Base-by-base conservation (phyloP, 2,329 filamentous ascomycete species). In the Alternaria infectoria region DNA sequence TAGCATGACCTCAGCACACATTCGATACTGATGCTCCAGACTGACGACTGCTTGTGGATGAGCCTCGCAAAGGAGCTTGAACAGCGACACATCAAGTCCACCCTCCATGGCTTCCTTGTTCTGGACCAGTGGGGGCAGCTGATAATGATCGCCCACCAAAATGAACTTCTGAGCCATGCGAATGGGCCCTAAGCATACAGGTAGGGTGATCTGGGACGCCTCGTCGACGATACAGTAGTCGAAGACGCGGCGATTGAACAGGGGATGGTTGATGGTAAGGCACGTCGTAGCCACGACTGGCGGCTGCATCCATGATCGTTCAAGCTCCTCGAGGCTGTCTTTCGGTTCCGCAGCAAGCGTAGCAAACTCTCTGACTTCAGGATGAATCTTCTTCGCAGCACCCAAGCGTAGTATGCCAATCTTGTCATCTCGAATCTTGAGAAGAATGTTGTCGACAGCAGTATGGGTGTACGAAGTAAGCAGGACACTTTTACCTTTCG, bases 201-300 rank as follows among this genome's bases (percentile, higher is more conserved):
- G 96, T 19, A 99, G 83, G 0, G 96, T 99, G 76, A 99, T 98
- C 74, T 99, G 96, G 3, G 94, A 97, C 1, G 96, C 96, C 80
- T 99, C 96, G 69, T 99, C 96, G 5, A 99, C 95, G 66, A 99
- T 98, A 76, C 96, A 99, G 77, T 97, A 98, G 80, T 99, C 96
- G 71, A 99, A 99, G 1, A 90, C 89, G 5, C 96, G 91, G 74
- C 95, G 91, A 60, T 88, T 91, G 81, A 99, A 98, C 9, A 99
- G 83, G 3, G 90, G 87, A 77, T 99, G 96, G 70, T 91, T 95
- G 76, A 97, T 92, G 3, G 94, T 93, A 25, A 99, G 86, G 75
- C 96, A 99, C 0, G 96, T 98, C 1, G 96, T 97, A 5, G 95
- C 96, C 4, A 99, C 96, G 26, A 99, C 90, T 2, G 92, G 92